phyloP scores from a whole-genome alignment of 2,329 filamentous ascomycete genomes.

The Gnomoniopsis sp. region DNA sequence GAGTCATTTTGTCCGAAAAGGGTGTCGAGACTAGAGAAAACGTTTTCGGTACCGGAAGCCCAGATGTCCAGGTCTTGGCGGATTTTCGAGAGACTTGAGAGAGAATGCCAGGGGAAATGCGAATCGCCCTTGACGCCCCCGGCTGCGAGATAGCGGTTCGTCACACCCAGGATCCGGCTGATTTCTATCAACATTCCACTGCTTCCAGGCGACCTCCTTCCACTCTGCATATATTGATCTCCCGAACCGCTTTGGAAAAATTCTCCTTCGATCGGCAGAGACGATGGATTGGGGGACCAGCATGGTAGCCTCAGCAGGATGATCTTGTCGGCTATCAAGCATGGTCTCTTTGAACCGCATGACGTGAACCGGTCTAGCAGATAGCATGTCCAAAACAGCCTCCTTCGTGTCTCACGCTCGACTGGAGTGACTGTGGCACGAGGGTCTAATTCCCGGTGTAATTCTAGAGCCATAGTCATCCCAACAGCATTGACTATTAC shows the following conservation, averaged over 20 bases:
- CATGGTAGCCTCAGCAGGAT: slow-evolving; percentile 73
- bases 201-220: slow-evolving; percentile 70
- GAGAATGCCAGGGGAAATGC: slow-evolving; percentile 85
- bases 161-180: slow-evolving; percentile 75
- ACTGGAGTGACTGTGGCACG: slow-evolving; percentile 59
- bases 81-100: slow-evolving; percentile 83
- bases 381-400: slow-evolving; percentile 89
- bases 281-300: slow-evolving; percentile 62
- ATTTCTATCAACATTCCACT: slow-evolving; percentile 83
- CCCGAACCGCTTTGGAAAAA: slow-evolving; percentile 80
- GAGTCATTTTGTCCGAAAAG: slow-evolving; percentile 77
- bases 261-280: slow-evolving; percentile 68
- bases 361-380: slow-evolving; percentile 80
- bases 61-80: slow-evolving; percentile 81
- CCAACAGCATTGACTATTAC: slow-evolving; percentile 66
- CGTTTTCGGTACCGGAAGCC: slow-evolving; percentile 76
- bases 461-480: slow-evolving; percentile 78
- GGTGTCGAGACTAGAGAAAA: slow-evolving; percentile 71
- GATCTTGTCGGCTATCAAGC: slow-evolving; percentile 73
- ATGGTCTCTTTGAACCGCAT: slow-evolving; percentile 77
- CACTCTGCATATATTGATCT: slow-evolving; percentile 67
- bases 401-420: slow-evolving; percentile 72
- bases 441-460: slow-evolving; percentile 71
- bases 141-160: slow-evolving; percentile 78
- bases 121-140: slow-evolving; percentile 86